Conservation (phyloP, 345 rosid genomes). For the Alliaria petiolata region DNA sequence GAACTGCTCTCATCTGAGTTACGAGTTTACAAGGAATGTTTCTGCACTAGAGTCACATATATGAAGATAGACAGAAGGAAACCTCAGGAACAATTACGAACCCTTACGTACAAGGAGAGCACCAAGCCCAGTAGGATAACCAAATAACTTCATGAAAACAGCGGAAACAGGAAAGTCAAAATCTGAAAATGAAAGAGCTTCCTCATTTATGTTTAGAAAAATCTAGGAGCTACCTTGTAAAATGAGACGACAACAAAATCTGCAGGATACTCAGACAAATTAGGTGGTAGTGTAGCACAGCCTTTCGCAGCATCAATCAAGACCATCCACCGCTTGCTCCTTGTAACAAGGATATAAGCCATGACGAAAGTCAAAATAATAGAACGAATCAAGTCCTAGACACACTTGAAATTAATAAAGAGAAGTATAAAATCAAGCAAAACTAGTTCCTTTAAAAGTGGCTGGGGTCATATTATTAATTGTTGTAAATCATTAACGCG, state of each 20-base stretch:
- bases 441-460: slow-evolving; percentile 8
- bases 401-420: not conserved
- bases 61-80: slow-evolving; percentile 11
- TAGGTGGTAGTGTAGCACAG: slow-evolving; percentile 70
- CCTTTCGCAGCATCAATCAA: slow-evolving; percentile 98
- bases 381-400: not conserved
- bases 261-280: slow-evolving; percentile 73
- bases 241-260: slow-evolving; percentile 92
- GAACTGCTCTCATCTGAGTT: not conserved
- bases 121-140: slow-evolving; percentile 98
- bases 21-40: not conserved
- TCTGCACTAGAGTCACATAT: not conserved
- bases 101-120: slow-evolving; percentile 86
- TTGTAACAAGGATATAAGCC: not conserved
- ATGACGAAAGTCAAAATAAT: not conserved
- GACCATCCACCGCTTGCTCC: slow-evolving; percentile 81
- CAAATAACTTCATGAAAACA: slow-evolving; percentile 63
- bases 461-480: not conserved
- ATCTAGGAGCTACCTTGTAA: slow-evolving; percentile 27
- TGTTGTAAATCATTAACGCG: not conserved
- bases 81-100: slow-evolving; percentile 37
- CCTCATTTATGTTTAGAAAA: not conserved
- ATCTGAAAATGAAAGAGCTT: not conserved
- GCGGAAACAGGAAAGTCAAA: slow-evolving; percentile 19
- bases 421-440: not conserved